phyloP scores from a whole-genome alignment of 768 basidiomycete species.

The Russula sp. region DNA sequence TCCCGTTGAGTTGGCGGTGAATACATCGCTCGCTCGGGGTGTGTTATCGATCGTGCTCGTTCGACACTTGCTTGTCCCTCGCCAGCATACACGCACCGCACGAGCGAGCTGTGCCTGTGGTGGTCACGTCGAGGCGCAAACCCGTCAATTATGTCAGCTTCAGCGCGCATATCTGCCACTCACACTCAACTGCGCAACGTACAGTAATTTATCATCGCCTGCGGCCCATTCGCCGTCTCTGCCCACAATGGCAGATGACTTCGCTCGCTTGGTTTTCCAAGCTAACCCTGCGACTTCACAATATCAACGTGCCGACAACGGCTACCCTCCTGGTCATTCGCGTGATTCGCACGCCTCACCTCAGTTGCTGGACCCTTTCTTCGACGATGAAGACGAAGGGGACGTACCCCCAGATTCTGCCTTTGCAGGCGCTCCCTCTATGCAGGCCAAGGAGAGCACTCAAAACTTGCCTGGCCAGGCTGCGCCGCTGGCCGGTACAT shows the following conservation, averaged over 20 bases:
- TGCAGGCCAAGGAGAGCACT: constrained; percentile 41
- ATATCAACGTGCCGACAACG: constrained; percentile 45
- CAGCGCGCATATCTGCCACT: neutral
- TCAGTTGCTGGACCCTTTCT: constrained; percentile 73
- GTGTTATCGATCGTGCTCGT: neutral
- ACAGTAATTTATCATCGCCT: neutral
- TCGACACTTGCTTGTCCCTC: no score
- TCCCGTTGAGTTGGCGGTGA: constrained; percentile 27
- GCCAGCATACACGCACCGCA: no score
- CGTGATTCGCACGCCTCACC: constrained; percentile 34
- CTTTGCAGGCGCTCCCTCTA: constrained; percentile 43
- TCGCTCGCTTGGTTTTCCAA: constrained; percentile 62
- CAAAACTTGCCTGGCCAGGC: constrained; percentile 52
- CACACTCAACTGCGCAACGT: neutral
- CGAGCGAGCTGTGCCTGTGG: no score
- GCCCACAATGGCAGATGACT: constrained; percentile 57
- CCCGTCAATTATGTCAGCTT: constrained; percentile 1
- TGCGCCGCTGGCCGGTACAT: constrained; percentile 52
- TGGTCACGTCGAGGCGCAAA: no score
- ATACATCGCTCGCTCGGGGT: constrained; percentile 3
- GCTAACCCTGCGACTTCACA: constrained; percentile 55
- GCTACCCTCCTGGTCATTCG: constrained; percentile 50
- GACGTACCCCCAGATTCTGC: constrained; percentile 53
- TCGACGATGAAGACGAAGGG: constrained; percentile 73
- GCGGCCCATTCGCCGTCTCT: neutral